A percentile compares a stretch with the other conserved stretches of the same genome.
phyloP scores from a whole-genome alignment of 768 basidiomycete species.

The Clitopilus hobsonii region DNA sequence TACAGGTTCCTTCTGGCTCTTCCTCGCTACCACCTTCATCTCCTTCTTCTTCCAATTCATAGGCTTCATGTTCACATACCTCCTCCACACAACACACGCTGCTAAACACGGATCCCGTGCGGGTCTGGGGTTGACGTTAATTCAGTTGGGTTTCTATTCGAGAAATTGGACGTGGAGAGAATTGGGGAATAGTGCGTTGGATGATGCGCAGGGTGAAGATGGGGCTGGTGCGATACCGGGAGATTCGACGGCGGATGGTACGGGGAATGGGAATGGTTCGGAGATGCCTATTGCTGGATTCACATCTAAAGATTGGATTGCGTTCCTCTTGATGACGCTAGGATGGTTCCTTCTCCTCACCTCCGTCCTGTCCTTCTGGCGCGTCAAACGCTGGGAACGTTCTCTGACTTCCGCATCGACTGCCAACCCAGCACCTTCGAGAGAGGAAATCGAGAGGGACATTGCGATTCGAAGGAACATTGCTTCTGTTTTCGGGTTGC shows the following conservation, averaged over 20 bases:
- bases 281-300: conserved; percentile 23
- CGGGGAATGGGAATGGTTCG: conserved; percentile 15
- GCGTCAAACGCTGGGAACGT: conserved; percentile 80
- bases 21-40: conserved; percentile 73
- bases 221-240: neutral
- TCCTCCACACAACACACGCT: conserved; percentile 89
- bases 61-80: conserved; percentile 88
- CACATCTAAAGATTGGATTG: conserved; percentile 79
- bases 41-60: conserved; percentile 98
- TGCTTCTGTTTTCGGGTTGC: conserved; percentile 46
- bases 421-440: conserved; percentile 21
- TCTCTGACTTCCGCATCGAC: conserved; percentile 48
- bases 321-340: conserved; percentile 87
- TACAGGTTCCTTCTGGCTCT: conserved; percentile 70
- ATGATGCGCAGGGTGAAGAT: neutral
- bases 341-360: conserved; percentile 93
- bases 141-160: conserved; percentile 86
- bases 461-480: conserved; percentile 45
- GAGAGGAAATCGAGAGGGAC: conserved; percentile 50
- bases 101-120: conserved; percentile 92
- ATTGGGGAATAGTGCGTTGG: neutral
- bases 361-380: conserved; percentile 76
- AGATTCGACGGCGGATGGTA: neutral
- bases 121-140: conserved; percentile 91
- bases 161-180: conserved; percentile 18